These are phyloP conservation scores for Podila clonocystis DNA, from an alignment of 192 early-diverging fungal genomes.

Conservation along the genomic window DNA sequence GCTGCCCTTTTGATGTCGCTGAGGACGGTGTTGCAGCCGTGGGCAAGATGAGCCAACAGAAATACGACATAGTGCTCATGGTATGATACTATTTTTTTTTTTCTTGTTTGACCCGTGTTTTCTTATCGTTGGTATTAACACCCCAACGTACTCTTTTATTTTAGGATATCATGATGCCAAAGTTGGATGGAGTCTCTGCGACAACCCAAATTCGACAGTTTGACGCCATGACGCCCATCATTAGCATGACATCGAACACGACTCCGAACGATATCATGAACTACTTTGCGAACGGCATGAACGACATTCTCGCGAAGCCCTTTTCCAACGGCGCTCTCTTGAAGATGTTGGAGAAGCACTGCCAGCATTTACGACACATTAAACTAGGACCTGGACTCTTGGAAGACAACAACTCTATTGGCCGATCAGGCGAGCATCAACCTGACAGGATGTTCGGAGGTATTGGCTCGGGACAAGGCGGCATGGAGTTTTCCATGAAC, in stretches of 20 bases:
- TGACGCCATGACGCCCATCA: constrained; percentile 73
- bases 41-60: constrained; percentile 63
- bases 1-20: constrained; percentile 73
- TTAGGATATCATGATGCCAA: constrained; percentile 79
- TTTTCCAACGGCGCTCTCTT: constrained; percentile 60
- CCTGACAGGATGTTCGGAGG: background rate
- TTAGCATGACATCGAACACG: constrained; percentile 77
- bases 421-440: background rate
- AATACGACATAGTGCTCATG: constrained; percentile 81
- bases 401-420: constrained; percentile 1
- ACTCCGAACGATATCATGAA: constrained; percentile 67
- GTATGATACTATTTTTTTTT: constrained; percentile 18
- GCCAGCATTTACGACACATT: constrained; percentile 52
- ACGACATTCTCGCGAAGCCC: constrained; percentile 77
- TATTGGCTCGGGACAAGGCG: too few relatives aligned
- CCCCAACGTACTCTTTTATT: background rate
- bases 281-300: constrained; percentile 75
- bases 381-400: constrained; percentile 28
- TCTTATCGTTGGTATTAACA: background rate
- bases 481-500: background rate
- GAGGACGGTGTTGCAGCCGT: constrained; percentile 75
- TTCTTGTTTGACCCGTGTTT: background rate
- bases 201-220: constrained; percentile 76
- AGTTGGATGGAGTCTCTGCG: constrained; percentile 72
- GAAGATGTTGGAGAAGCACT: constrained; percentile 64